phyloP scores from a whole-genome alignment of 768 basidiomycete genomes.

The Podaxis mareebaensis region DNA sequence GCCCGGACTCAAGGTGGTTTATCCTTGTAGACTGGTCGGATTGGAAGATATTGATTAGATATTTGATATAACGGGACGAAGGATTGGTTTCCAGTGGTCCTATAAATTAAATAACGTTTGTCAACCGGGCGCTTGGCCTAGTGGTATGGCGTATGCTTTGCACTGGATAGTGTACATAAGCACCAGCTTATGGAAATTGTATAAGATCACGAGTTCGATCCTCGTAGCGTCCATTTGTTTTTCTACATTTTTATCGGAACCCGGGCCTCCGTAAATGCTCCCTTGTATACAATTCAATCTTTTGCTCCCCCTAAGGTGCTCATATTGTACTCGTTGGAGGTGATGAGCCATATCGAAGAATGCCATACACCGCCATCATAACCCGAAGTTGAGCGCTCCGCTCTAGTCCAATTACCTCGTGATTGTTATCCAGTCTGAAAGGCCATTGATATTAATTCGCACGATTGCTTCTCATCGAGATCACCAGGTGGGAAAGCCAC shows the following conservation, averaged over 20 bases:
- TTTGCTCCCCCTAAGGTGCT: not conserved
- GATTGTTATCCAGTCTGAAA: not conserved
- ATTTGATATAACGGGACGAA: too few relatives aligned
- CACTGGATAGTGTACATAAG: not conserved
- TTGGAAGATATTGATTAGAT: not conserved
- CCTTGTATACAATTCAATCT: not conserved
- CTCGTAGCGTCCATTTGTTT: slow-evolving; percentile 16
- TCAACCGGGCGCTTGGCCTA: slow-evolving; percentile 15
- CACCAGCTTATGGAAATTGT: slow-evolving; percentile 9
- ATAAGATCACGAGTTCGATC: slow-evolving; percentile 20
- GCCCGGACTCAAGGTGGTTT: too few relatives aligned
- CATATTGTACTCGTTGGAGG: not conserved
- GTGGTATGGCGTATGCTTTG: slow-evolving; percentile 20
- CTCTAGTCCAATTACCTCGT: not conserved
- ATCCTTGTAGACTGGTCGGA: too few relatives aligned
- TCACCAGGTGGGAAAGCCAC: too few relatives aligned
- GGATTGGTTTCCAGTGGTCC: too few relatives aligned
- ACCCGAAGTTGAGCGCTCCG: not conserved
- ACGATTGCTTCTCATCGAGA: too few relatives aligned
- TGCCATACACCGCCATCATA: not conserved
- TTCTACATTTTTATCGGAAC: not conserved
- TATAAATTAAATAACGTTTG: too few relatives aligned
- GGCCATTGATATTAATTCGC: not conserved
- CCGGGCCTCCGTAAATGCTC: not conserved
- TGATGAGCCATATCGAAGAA: not conserved